Evolutionary conservation across 768 basidiomycete species (phyloP).

Genomic region (Trametes maxima): DNA sequence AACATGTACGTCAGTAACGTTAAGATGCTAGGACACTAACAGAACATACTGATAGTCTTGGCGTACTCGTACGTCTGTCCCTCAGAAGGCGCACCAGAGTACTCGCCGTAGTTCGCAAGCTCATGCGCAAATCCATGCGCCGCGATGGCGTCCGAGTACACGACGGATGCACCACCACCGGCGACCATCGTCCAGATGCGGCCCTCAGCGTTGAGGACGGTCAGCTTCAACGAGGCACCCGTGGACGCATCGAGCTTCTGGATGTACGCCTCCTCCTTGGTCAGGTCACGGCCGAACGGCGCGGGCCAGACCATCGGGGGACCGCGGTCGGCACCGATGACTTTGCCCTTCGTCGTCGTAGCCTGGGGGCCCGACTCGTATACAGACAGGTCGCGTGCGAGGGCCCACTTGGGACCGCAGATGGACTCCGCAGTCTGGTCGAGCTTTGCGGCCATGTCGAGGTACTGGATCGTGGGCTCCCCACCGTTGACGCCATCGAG

Average conservation of each 20-base stretch:
- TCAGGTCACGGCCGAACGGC: conserved; percentile 95
- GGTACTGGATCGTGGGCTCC: conserved; percentile 84
- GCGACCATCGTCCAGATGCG: conserved; percentile 99
- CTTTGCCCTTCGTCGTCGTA: conserved; percentile 46
- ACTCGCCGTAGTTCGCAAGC: conserved; percentile 99
- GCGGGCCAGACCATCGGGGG: conserved; percentile 98
- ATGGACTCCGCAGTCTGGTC: conserved; percentile 99
- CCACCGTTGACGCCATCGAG: conserved; percentile 77
- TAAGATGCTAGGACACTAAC: background rate
- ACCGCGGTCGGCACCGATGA: conserved; percentile 85
- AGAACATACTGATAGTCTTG: conserved; percentile 85
- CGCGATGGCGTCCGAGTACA: conserved; percentile 76
- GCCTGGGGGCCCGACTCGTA: conserved; percentile 56
- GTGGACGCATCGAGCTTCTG: conserved; percentile 97
- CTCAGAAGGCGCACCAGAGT: conserved; percentile 97
- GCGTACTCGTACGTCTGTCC: conserved; percentile 99
- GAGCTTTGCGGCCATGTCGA: conserved; percentile 99
- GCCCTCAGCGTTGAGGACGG: conserved; percentile 92
- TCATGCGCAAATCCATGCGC: conserved; percentile 96
- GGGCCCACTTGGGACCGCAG: conserved; percentile 98
- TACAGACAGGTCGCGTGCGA: conserved; percentile 86
- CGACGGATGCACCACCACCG: conserved; percentile 84
- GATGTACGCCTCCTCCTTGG: conserved; percentile 99
- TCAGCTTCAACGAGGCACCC: conserved; percentile 97
- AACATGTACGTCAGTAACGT: conserved; percentile 8